A percentile compares a stretch with the other conserved stretches of the same genome.
Conservation (phyloP, 2,329 filamentous ascomycete species). For the Cyanodermella asteris region DNA sequence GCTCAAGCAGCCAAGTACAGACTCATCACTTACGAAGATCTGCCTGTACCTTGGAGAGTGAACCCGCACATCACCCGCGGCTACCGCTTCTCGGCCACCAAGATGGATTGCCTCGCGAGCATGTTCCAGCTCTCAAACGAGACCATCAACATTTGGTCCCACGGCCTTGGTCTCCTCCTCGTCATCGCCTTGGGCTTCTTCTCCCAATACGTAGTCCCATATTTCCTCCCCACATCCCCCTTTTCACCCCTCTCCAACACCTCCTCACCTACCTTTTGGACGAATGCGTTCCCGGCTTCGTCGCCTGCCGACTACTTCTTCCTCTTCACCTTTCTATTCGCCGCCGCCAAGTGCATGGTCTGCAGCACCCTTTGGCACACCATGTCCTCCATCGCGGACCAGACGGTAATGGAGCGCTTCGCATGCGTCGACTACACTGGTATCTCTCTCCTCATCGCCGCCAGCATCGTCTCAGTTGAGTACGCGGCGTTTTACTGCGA, state of each 20-base stretch:
- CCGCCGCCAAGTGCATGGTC: conserved; percentile 79
- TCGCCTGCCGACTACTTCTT: conserved; percentile 78
- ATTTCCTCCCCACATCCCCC: conserved; percentile 75
- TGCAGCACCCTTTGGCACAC: conserved; percentile 97
- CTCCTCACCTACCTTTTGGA: no score
- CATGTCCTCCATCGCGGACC: conserved; percentile 89
- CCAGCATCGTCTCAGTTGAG: conserved; percentile 93
- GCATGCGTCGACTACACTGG: conserved; percentile 97
- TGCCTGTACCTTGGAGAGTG: conserved; percentile 79
- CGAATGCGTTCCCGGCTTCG: conserved; percentile 74
- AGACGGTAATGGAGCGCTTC: conserved; percentile 76
- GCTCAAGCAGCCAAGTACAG: conserved; percentile 54
- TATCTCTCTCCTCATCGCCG: conserved; percentile 82
- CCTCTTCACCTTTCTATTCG: conserved; percentile 86
- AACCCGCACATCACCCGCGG: conserved; percentile 84
- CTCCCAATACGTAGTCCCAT: no score
- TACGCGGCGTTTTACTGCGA: conserved; percentile 99
- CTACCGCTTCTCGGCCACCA: conserved; percentile 85
- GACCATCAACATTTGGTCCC: conserved; percentile 94
- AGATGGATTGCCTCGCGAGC: conserved; percentile 68
- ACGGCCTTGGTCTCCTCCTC: conserved; percentile 69
- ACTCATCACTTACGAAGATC: conserved; percentile 69
- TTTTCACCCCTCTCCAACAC: no score
- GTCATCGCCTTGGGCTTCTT: conserved; percentile 74
- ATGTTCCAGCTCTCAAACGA: conserved; percentile 78